Percentiles rank a stretch among this genome's conserved stretches.
Conservation (phyloP, 805 yeast genomes). For the Tetrapisispora nanseiensis region DNA sequence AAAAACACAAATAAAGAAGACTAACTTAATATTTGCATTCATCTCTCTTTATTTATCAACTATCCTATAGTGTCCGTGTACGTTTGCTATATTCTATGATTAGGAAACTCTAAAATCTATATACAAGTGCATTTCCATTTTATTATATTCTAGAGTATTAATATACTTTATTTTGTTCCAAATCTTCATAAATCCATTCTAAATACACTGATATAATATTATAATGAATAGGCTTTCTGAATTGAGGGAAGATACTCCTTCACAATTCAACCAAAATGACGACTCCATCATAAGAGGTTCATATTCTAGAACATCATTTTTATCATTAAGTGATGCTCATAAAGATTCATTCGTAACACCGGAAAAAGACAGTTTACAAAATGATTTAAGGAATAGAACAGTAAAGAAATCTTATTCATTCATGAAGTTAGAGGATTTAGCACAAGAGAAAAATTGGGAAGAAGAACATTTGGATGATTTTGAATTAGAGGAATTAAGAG, state of each 20-base stretch:
- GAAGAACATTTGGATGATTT: slow-evolving; percentile 25
- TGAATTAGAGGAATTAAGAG: slow-evolving; percentile 37
- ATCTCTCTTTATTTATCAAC: no score
- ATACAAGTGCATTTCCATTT: no score
- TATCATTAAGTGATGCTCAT: neutral
- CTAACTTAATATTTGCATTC: no score
- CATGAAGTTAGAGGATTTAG: neutral
- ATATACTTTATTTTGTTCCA: no score
- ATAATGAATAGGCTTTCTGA: slow-evolving; percentile 1
- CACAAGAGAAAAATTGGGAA: neutral
- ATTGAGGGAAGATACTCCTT: neutral
- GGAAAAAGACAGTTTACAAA: neutral
- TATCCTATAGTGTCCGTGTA: no score
- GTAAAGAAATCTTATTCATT: neutral
- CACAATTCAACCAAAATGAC: neutral
- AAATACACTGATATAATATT: neutral
- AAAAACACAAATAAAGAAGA: no score
- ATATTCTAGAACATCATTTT: neutral
- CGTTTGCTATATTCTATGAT: no score
- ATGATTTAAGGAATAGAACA: neutral
- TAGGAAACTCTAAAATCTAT: no score
- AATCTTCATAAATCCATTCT: no score
- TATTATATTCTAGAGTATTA: no score
- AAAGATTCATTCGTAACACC: neutral
- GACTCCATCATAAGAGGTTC: slow-evolving; percentile 3